Percentiles rank a stretch among this genome's conserved stretches.
Conservation (phyloP, 306 rosid species). For the Arachis stenosperma region DNA sequence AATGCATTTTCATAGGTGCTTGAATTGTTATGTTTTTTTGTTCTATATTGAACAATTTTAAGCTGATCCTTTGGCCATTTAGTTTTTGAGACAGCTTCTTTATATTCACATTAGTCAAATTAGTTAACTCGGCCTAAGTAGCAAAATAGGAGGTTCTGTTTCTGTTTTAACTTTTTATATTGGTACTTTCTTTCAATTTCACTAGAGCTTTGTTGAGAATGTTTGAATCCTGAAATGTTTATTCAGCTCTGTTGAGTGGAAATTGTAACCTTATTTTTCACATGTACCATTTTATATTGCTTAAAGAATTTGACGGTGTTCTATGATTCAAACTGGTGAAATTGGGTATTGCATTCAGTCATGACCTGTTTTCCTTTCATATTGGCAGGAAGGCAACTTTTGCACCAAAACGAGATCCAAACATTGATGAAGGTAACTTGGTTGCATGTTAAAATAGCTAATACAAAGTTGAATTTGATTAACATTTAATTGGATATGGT, state of each 20-base stretch:
- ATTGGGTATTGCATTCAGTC: slow-evolving; percentile 41
- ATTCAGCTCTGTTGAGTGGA: neutral
- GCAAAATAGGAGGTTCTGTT: neutral
- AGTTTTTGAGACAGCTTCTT: too few species aligned
- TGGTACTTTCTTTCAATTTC: too few species aligned
- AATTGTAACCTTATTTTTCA: too few species aligned
- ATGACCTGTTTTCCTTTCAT: slow-evolving; percentile 75
- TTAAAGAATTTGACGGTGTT: too few species aligned
- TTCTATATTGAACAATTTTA: too few species aligned
- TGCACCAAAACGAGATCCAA: slow-evolving; percentile 38
- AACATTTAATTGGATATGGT: neutral
- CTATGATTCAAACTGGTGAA: neutral
- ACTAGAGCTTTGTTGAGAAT: too few species aligned
- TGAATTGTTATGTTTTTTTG: too few species aligned
- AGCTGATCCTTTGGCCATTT: too few species aligned
- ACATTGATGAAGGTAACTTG: slow-evolving; percentile 58
- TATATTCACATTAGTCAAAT: neutral
- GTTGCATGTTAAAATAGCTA: neutral
- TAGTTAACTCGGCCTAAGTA: too few species aligned
- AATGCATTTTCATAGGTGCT: too few species aligned
- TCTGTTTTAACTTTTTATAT: too few species aligned
- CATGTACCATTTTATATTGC: neutral
- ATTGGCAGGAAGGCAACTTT: slow-evolving; percentile 46
- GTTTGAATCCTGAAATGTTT: too few species aligned
- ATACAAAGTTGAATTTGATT: neutral